These are phyloP conservation scores for Fusarium temperatum DNA, from an alignment of 2,329 filamentous ascomycete genomes.

Conservation along the genomic window DNA sequence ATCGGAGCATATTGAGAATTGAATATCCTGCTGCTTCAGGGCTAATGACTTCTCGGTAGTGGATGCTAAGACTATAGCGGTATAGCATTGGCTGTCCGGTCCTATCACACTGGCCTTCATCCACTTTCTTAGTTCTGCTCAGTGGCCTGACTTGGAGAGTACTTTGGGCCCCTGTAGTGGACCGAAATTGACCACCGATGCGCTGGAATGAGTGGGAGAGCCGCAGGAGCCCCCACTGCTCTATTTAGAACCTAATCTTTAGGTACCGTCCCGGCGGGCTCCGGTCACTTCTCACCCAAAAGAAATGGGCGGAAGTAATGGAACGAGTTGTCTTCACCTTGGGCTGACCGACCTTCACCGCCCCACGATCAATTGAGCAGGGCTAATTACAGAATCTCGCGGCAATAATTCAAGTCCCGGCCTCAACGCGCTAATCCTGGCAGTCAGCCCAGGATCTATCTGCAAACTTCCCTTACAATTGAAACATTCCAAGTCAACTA, in stretches of 20 bases:
- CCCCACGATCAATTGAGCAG: not conserved
- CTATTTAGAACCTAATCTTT: not conserved
- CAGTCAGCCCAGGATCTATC: accelerated
- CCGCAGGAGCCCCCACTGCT: not conserved
- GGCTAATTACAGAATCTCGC: not conserved
- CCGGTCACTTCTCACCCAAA: not conserved
- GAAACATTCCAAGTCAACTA: not conserved
- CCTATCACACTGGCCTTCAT: not conserved
- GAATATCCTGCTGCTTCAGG: not conserved
- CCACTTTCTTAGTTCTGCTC: not conserved
- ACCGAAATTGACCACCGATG: not conserved
- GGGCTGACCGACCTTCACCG: not conserved
- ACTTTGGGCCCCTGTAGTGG: not conserved
- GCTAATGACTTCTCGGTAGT: not conserved
- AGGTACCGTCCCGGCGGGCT: not conserved
- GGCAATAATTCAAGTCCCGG: too few relatives aligned
- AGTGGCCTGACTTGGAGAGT: constrained; percentile 5
- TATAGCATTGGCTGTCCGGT: not conserved
- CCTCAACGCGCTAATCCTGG: not conserved
- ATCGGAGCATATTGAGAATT: not conserved
- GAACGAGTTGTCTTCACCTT: not conserved
- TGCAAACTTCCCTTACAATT: not conserved
- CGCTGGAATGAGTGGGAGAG: not conserved
- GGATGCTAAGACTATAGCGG: not conserved
- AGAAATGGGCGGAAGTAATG: not conserved